Conservation (phyloP, 306 rosid species). For the Oemleria cerasiformis region DNA sequence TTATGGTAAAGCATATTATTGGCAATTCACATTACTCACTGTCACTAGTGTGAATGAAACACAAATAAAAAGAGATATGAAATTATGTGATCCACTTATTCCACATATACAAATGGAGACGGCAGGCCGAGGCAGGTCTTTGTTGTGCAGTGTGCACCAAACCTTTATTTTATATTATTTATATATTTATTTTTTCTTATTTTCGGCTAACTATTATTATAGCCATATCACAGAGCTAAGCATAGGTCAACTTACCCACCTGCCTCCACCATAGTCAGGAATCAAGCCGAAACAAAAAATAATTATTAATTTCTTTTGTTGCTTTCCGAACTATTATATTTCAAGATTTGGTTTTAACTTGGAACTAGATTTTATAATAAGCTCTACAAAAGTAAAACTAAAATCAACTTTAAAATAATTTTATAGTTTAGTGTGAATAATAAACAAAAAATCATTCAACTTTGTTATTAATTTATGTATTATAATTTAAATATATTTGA, state of each 20-base stretch:
- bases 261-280: neutral
- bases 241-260: neutral
- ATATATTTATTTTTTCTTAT: neutral
- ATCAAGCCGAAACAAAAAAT: neutral
- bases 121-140: neutral
- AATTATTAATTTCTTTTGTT: neutral
- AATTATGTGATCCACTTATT: neutral
- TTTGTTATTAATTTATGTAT: no score
- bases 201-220: neutral
- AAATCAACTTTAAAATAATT: no score
- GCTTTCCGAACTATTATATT: neutral
- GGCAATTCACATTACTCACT: neutral
- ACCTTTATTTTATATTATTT: neutral
- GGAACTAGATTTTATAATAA: no score
- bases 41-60: no score
- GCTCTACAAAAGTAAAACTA: no score
- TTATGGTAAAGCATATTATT: neutral
- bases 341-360: neutral
- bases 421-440: no score
- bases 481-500: no score
- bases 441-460: no score
- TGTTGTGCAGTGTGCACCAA: constrained; percentile 1
- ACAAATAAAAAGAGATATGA: neutral
- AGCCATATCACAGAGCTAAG: neutral
- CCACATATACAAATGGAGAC: neutral